phyloP scores from a whole-genome alignment of 805 yeast species.

The Ascoidea rubescens region DNA sequence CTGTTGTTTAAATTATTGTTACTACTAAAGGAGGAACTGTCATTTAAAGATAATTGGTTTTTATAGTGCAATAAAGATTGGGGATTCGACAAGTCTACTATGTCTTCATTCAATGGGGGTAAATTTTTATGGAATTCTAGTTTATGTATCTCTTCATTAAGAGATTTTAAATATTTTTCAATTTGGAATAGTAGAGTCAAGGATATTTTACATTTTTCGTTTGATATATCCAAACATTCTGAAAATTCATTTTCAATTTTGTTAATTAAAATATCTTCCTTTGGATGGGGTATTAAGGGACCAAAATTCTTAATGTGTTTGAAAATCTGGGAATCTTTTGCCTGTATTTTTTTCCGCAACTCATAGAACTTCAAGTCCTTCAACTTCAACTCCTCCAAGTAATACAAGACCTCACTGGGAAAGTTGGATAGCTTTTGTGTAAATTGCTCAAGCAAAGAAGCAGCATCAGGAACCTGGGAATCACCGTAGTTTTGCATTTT shows the following conservation, averaged over 20 bases:
- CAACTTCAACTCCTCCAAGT: conserved; percentile 62
- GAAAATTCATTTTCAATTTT: conserved; percentile 60
- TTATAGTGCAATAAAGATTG: conserved; percentile 18
- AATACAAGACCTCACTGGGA: conserved; percentile 74
- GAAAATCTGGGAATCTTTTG: conserved; percentile 68
- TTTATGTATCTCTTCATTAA: conserved; percentile 64
- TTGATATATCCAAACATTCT: conserved; percentile 46
- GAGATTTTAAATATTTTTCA: conserved; percentile 55
- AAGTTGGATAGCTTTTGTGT: conserved; percentile 66
- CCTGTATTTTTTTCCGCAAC: conserved; percentile 47
- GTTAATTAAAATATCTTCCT: conserved; percentile 52
- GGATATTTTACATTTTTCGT: conserved; percentile 65
- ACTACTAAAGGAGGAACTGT: background rate
- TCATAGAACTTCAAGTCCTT: conserved; percentile 59
- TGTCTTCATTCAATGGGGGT: conserved; percentile 33
- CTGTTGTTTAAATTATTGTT: background rate
- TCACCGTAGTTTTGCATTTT: background rate
- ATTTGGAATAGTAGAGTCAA: conserved; percentile 73
- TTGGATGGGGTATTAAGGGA: conserved; percentile 65
- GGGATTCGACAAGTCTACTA: conserved; percentile 10
- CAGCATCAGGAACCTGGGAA: conserved; percentile 55
- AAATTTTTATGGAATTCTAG: conserved; percentile 73
- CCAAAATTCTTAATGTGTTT: conserved; percentile 77
- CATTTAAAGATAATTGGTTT: background rate
- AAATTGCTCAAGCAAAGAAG: conserved; percentile 65